Evolutionary conservation across 306 rosid genomes (phyloP).

Genomic region (Sechiopsis laciniata): DNA sequence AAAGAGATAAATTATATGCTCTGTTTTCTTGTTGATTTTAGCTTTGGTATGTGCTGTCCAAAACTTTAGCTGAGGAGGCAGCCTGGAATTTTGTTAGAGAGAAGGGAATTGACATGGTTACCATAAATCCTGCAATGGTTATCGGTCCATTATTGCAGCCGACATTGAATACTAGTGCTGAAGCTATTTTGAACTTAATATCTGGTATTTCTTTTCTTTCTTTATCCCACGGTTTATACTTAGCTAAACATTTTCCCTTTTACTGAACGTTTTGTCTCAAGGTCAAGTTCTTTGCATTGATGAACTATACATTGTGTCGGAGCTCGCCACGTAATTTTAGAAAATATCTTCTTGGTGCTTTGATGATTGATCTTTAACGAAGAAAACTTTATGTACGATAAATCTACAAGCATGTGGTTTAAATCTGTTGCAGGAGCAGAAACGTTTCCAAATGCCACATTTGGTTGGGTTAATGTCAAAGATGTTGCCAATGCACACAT

Average conservation of each 20-base stretch:
- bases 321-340: background rate
- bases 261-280: background rate
- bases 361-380: background rate
- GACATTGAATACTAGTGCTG: constrained; percentile 51
- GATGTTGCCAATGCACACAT: too few relatives aligned
- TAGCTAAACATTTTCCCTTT: background rate
- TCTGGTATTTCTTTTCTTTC: constrained; percentile 41
- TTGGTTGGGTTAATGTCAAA: too few relatives aligned
- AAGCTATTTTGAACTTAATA: constrained; percentile 39
- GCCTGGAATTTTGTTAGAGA: constrained; percentile 80
- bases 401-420: background rate
- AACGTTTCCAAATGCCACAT: constrained; percentile 22
- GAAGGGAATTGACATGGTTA: constrained; percentile 65
- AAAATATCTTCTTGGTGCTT: background rate
- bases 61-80: constrained; percentile 82
- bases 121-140: constrained; percentile 64
- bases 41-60: constrained; percentile 70
- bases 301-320: background rate
- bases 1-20: background rate
- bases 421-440: constrained; percentile 45
- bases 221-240: background rate
- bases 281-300: background rate
- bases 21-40: constrained; percentile 25
- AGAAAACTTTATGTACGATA: background rate
- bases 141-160: constrained; percentile 76